phyloP scores from a whole-genome alignment of 306 rosid genomes.

The Quercus rubra region DNA sequence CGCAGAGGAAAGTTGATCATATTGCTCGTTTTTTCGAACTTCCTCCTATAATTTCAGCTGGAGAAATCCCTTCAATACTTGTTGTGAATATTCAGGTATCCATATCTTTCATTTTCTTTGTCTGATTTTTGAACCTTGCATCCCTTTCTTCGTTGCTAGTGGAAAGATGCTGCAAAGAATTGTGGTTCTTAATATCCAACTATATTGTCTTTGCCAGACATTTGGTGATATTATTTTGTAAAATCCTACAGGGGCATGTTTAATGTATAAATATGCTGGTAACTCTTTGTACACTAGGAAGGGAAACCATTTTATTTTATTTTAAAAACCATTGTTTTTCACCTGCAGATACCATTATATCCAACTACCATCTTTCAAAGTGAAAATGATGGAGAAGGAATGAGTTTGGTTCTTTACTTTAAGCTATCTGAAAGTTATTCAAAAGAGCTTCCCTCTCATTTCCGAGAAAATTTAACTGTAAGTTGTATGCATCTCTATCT shows the following conservation, averaged over 20 bases:
- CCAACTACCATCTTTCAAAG: constrained; percentile 80
- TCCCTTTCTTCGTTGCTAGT: constrained; percentile 1
- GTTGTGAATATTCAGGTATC: constrained; percentile 86
- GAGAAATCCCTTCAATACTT: constrained; percentile 79
- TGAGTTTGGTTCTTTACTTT: constrained; percentile 82
- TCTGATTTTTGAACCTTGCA: constrained; percentile 5
- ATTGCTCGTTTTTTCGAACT: constrained; percentile 92
- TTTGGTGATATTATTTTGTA: not conserved
- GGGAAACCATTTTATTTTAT: not conserved
- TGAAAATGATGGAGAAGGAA: constrained; percentile 94
- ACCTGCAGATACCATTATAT: constrained; percentile 85
- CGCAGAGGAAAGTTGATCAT: constrained; percentile 78
- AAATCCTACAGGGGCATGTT: not conserved
- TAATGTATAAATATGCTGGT: not conserved
- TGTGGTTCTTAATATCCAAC: not conserved
- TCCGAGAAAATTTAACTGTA: constrained; percentile 74
- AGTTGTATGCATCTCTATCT: constrained; percentile 25
- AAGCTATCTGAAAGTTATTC: constrained; percentile 77
- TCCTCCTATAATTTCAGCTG: constrained; percentile 56
- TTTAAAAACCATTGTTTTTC: not conserved
- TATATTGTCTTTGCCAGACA: not conserved
- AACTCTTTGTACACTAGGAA: not conserved
- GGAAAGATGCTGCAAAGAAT: not conserved
- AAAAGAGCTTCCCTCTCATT: constrained; percentile 66
- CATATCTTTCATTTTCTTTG: not conserved